Base-by-base conservation (phyloP, 2,329 filamentous ascomycete genomes). In the Ophiostoma sp. region DNA sequence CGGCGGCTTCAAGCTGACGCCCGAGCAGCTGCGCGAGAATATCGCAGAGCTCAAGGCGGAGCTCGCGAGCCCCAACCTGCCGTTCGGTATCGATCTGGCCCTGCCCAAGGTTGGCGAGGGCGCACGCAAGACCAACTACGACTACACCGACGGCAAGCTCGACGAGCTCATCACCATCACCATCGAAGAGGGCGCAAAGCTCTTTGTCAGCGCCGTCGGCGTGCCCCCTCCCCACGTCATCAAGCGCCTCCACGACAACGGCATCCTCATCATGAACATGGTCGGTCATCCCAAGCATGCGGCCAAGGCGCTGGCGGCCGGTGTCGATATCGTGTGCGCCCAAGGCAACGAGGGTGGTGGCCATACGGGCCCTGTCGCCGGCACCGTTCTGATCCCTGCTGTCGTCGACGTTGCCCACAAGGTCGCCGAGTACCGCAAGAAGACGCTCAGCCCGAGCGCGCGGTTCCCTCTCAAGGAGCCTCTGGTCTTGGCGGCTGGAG, bases 261-360 rank as follows among this genome's bases (percentile, higher is more conserved):
- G 90, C 0, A 90, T 98, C 55, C 76, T 96, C 69, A 84, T 97
- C 47, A 97, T 97, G 93, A 97, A 97, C 78, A 97, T 97, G 93
- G 93, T 97, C 27, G 94, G 94, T 0, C 91, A 93, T 74, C 93
- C 94, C 1, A 92, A 90, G 76, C 94, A 98, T 77, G 93, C 93
- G 0, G 85, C 89, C 76, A 97, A 97, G 80, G 93, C 93, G 2
- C 81, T 98, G 4, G 87, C 92, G 65, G 85, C 89, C 0, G 94
- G 94, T 60, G 92, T 96, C 9, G 94, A 98, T 78, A 89, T 97
- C 72, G 85, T 98, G 5, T 97, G 93, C 76, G 89, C 93, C 2
- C 94, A 98, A 80, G 94, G 94, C 64, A 92, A 92, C 66, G 94
- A 98, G 78, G 94, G 93, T 1, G 94, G 94, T 18, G 94, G 93